Evolutionary conservation across 495 filamentous ascomycete genomes (phyloP).

Genomic region (Staphylotrichum longicolle): DNA sequence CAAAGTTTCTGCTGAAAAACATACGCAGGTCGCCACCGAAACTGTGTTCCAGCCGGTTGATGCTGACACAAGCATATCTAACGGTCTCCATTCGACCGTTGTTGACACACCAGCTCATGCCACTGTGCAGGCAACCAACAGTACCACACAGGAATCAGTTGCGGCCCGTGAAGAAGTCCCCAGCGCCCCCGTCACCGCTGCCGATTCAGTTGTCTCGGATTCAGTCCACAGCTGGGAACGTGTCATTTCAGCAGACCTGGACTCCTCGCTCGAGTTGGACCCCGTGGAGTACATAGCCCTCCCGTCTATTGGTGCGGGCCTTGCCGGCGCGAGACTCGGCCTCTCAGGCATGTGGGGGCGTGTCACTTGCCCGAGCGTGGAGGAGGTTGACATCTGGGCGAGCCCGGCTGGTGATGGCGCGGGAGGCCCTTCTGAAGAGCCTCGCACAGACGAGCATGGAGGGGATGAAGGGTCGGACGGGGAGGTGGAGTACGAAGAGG

Average conservation of each 20-base stretch:
- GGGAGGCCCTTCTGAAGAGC: background rate
- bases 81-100: too few relatives aligned
- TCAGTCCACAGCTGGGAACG: slow-evolving; percentile 6
- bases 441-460: background rate
- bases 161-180: background rate
- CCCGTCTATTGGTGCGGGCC: background rate
- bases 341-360: background rate
- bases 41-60: too few relatives aligned
- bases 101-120: too few relatives aligned
- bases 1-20: background rate
- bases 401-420: background rate
- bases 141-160: background rate
- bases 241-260: background rate
- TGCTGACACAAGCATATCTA: too few relatives aligned
- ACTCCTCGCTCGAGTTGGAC: background rate
- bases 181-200: too few relatives aligned
- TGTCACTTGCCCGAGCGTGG: too few relatives aligned
- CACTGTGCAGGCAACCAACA: background rate
- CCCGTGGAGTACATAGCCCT: background rate
- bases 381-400: too few relatives aligned
- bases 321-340: background rate
- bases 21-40: background rate
- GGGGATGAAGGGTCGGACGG: background rate
- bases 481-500: slow-evolving; percentile 23
- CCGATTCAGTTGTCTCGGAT: background rate